Evolutionary conservation across 208 protist genomes (phyloP).

Genomic region (Crithidia acanthocephali): DNA sequence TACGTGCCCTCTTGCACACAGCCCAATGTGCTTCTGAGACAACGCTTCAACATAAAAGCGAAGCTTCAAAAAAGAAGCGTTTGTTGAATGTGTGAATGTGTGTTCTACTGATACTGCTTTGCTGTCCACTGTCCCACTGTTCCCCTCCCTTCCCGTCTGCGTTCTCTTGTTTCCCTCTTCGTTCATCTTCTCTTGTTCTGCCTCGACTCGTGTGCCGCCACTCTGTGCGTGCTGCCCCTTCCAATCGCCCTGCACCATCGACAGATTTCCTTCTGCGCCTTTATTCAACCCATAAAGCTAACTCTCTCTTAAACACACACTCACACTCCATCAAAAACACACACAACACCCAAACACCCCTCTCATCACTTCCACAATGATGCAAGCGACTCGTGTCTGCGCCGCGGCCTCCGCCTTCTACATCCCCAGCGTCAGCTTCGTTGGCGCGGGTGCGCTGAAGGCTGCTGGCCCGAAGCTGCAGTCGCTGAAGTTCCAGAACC

Average conservation of each 20-base stretch:
- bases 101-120: too few relatives aligned
- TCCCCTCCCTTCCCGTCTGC: too few relatives aligned
- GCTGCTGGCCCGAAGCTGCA: conserved; percentile 60
- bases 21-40: too few relatives aligned
- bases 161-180: too few relatives aligned
- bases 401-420: conserved; percentile 67
- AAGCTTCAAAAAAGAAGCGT: too few relatives aligned
- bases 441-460: conserved; percentile 62
- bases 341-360: neutral
- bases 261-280: conserved; percentile 5
- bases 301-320: neutral
- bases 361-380: conserved; percentile 30
- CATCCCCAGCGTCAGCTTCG: conserved; percentile 61
- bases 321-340: neutral
- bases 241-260: neutral
- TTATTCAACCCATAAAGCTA: neutral
- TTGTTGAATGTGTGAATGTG: too few relatives aligned
- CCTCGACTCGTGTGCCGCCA: too few relatives aligned
- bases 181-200: too few relatives aligned
- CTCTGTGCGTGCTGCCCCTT: too few relatives aligned
- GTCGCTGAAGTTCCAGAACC: conserved; percentile 62
- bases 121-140: too few relatives aligned
- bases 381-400: conserved; percentile 32
- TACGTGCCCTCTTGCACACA: too few relatives aligned
- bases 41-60: too few relatives aligned